Base-by-base conservation (phyloP, 179 eudicot genomes). In the Patellifolia procumbens region DNA sequence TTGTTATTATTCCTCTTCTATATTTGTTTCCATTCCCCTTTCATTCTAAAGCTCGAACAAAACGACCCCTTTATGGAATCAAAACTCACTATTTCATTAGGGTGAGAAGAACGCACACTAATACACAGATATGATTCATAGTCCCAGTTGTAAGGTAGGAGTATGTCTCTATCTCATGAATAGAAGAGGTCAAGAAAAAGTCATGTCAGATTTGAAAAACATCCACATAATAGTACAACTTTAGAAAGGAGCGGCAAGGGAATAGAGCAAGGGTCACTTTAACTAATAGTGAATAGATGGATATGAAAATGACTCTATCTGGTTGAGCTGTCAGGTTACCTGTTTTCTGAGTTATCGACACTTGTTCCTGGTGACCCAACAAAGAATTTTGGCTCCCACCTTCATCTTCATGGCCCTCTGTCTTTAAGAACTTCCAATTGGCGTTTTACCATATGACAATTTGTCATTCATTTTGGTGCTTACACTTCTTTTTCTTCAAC, bases 241-340 rank as follows among this genome's bases (percentile, higher is more conserved):
- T 49, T 68, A 29, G 58, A 48, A 68, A 28, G 10, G 37, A 48
- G 12, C n/a, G 72, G 72, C 42, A 16, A 22, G 7, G 3, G 35
- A 24, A 68, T 34, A 55, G 45, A 43, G 72, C 5, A 68, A 8
- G 24, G 35, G 24, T 46, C 56, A 26, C 28, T 68, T 15, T 16
- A 15, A 10, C 16, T 52, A 26, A 15, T 16, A 46, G 12, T 24
- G 72, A 68, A 28, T 68, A 26, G 58, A 68, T 22, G n/a, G 31
- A 42, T 68, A 7, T 68, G 72, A 68, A 13, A 46, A 45, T 4
- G 72, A 48, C 72, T 37, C 19, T 13, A 68, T 68, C 56, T 48
- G 19, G 58, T 68, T 68, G 72, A 68, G 58, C 56, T 68, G 72
- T 68, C 58, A 46, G 37, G 20, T 68, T 28, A 26, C 28, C 22